Evolutionary conservation across 192 early-diverging fungal species (phyloP).

Genomic region (Funneliformis geosporum): DNA sequence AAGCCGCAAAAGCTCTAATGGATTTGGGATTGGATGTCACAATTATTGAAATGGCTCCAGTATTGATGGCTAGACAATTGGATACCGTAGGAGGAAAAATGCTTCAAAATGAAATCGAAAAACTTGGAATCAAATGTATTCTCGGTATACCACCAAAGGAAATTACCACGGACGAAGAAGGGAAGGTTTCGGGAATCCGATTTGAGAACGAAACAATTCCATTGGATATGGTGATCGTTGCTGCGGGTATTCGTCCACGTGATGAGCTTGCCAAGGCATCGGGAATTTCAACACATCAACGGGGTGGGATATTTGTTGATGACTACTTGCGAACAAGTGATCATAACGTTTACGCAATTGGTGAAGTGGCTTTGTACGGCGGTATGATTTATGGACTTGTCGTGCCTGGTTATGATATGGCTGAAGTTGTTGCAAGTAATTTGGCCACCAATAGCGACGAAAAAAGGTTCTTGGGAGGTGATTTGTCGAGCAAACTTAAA

Average conservation of each 20-base stretch:
- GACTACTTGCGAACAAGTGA: conserved; percentile 46
- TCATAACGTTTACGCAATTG: conserved; percentile 59
- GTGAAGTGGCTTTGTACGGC: conserved; percentile 56
- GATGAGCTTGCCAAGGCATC: conserved; percentile 59
- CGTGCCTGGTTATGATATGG: conserved; percentile 73
- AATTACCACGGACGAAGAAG: conserved; percentile 45
- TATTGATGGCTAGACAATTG: conserved; percentile 58
- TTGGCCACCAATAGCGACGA: conserved; percentile 35
- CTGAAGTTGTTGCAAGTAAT: conserved; percentile 62
- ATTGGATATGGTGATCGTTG: conserved; percentile 48
- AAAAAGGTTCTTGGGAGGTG: conserved; percentile 39
- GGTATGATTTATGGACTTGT: conserved; percentile 61
- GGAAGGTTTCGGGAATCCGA: conserved; percentile 19
- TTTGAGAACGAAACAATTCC: conserved; percentile 33
- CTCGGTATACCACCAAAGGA: conserved; percentile 39
- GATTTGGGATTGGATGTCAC: conserved; percentile 54
- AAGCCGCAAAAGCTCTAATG: conserved; percentile 63
- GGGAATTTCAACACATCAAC: conserved; percentile 45
- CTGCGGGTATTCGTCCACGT: conserved; percentile 60
- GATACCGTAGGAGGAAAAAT: conserved; percentile 56
- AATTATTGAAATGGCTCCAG: conserved; percentile 55
- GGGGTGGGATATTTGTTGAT: conserved; percentile 67
- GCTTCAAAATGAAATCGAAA: conserved; percentile 53
- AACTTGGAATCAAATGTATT: conserved; percentile 44
- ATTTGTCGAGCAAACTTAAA: conserved; percentile 71